Evolutionary conservation across 768 basidiomycete genomes (phyloP).

Genomic region (Tephrocybe sp.): DNA sequence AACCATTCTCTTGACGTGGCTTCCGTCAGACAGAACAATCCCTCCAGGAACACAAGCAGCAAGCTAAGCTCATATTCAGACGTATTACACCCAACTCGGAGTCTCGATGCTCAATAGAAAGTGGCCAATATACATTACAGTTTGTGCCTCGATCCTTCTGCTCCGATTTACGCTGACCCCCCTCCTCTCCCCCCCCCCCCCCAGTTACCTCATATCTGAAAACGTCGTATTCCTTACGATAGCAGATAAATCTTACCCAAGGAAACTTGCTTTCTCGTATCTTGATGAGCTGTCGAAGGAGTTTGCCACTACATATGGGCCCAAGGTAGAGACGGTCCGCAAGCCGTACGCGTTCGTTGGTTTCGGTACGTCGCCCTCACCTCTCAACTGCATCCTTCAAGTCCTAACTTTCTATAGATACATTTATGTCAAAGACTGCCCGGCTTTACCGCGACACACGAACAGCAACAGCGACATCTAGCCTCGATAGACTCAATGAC

Average conservation of each 20-base stretch:
- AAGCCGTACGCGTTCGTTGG: slow-evolving; percentile 99
- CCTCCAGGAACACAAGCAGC: slow-evolving; percentile 97
- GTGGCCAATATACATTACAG: slow-evolving; percentile 95
- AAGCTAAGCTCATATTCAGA: slow-evolving; percentile 94
- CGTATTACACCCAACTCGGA: slow-evolving; percentile 93
- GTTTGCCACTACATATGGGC: slow-evolving; percentile 88
- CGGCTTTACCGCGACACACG: slow-evolving; percentile 93
- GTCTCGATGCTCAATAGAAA: slow-evolving; percentile 95
- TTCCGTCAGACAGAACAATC: slow-evolving; percentile 79
- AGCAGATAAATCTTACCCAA: slow-evolving; percentile 94
- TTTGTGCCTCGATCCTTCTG: slow-evolving; percentile 39
- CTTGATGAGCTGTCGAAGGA: slow-evolving; percentile 97
- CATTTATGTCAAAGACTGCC: slow-evolving; percentile 98
- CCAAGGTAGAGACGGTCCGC: slow-evolving; percentile 87
- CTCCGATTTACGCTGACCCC: slow-evolving; percentile 9
- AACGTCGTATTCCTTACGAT: slow-evolving; percentile 96
- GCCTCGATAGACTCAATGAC: slow-evolving; percentile 87
- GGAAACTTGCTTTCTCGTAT: slow-evolving; percentile 97
- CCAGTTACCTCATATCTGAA: slow-evolving; percentile 90
- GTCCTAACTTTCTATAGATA: slow-evolving; percentile 53
- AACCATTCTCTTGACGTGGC: slow-evolving; percentile 13
- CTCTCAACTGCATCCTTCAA: not conserved
- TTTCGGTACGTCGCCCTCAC: slow-evolving; percentile 67
- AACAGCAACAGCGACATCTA: slow-evolving; percentile 69
- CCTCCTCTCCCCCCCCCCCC: not conserved